Evolutionary conservation across 768 basidiomycete species (phyloP), one percentile per base, ranked within the genome.

Genomic region (Rhodotorula taiwanensis): DNA sequence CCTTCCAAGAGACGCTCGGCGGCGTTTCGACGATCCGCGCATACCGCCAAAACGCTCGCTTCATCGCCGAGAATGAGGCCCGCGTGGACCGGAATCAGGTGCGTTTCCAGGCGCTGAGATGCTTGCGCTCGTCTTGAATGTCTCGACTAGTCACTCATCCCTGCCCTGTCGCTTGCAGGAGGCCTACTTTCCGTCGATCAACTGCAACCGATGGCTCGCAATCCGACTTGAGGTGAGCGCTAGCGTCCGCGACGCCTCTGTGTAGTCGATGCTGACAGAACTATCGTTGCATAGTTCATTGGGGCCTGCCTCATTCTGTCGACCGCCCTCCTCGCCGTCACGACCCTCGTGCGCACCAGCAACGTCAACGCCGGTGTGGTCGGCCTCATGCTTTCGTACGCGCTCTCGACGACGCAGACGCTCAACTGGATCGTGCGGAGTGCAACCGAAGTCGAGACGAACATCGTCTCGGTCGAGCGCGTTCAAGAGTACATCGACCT

Each of bases 11-110:
- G 58, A 72, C 72, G 20, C 67, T 76, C 42, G 80, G 82, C 5
- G 90, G 90, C 10, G 75, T 89, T 42, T 84, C 87, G 1, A 91
- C 88, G 4, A 91, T 93, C 70, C 82, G 89, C 0, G 88, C 88
- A 0, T 92, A 86, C 77, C 76, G 79, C 41, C 88, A 89, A 66
- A 84, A 88, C 72, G 52, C 75, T 0, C 77, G 85, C 15, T 93
- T 92, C 73, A 78, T 81, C 23, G 77, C 80, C 14, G 82, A 82
- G 42, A 90, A 87, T 67, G 82, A 86, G 58, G 62, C 57, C 7
- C 61, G 66, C 33, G 53, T 70, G 41, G 71, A 70, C 42, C 59
- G 66, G 13, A 69, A 69, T 53, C 59, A 70, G 36, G 36, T 39
- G 36, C 36, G 36, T 39, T 16, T 39, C 36, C n/a, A n/a, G 36